These are phyloP conservation scores for Irpex sp. DNA, from an alignment of 1,284 basidiomycete genomes.

Conservation along the genomic window DNA sequence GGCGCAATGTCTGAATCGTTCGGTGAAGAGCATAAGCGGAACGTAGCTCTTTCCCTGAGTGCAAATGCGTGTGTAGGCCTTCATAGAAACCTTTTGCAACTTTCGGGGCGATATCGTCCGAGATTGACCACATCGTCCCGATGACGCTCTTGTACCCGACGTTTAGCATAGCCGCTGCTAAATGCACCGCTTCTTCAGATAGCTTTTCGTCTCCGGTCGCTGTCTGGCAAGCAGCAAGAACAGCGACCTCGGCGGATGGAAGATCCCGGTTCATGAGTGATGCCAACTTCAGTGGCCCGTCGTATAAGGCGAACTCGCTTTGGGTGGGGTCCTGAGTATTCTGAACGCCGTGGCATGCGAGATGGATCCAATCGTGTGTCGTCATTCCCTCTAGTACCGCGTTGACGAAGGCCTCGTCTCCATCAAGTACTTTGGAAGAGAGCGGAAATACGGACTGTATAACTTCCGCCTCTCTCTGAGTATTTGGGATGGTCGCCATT, in stretches of 20 bases:
- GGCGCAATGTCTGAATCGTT: background rate
- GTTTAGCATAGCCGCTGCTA: background rate
- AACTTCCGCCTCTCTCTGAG: background rate
- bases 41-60: background rate
- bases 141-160: background rate
- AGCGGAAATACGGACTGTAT: background rate
- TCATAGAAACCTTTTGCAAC: background rate
- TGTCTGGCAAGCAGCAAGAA: background rate
- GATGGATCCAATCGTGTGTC: constrained; percentile 15
- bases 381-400: constrained; percentile 8
- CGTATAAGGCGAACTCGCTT: constrained; percentile 16
- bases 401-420: background rate
- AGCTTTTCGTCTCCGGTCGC: background rate
- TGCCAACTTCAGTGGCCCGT: constrained; percentile 11
- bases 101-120: background rate
- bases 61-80: background rate
- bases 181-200: background rate
- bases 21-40: background rate
- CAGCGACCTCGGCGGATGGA: background rate
- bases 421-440: background rate
- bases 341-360: constrained; percentile 19
- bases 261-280: constrained; percentile 7
- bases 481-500: background rate
- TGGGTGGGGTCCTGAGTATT: constrained; percentile 9
- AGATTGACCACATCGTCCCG: background rate